Base-by-base conservation (phyloP, 345 rosid species). In the Microthlaspi erraticum region DNA sequence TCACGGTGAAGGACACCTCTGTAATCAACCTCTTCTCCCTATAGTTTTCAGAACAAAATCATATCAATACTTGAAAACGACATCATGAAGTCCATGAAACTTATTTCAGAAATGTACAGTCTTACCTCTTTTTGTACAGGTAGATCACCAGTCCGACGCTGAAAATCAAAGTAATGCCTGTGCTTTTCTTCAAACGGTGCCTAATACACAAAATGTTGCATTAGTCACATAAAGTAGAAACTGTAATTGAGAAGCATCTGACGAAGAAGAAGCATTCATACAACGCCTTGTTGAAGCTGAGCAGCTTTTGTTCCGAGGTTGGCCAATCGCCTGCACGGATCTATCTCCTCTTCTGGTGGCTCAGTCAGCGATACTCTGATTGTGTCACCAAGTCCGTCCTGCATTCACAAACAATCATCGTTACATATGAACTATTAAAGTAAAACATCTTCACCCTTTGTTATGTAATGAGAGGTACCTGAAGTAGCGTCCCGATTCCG, bases 331-430 rank as follows among this genome's bases (percentile, higher is more conserved):
- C 78, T 80, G 83, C 96, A 94, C 7, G 99, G 99, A 77, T 94
- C 99, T 72, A 94, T 94, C 83, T 94, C 99, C 73, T 88, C 88
- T 79, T 91, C 96, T 34, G 99, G 97, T 48, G 97, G 81, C 79
- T 91, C 99, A 3, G 99, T 91, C 10, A 94, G 90, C 52, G 96
- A 94, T 60, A 94, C 99, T 74, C 97, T 84, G 73, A 94, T 91
- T 57, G 99, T 94, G 83, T 94, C 99, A 74, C 97, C 99, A 64
- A 94, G 85, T 48, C 99, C 99, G 82, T 94, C 99, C 97, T 94
- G 83, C 68, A 49, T 39, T 46, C 19, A 62, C 39, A 54, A 54
- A 34, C 19, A 63, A 42, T 14, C 17, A 26, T 60, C 2, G 13
- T n/a, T 26, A 43, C 26, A 52, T 10, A 9, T 52, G 3, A 66